Percentiles rank a stretch among this genome's conserved stretches.
Conservation (phyloP, 2,329 filamentous ascomycete species). For the Colletotrichum salicis region DNA sequence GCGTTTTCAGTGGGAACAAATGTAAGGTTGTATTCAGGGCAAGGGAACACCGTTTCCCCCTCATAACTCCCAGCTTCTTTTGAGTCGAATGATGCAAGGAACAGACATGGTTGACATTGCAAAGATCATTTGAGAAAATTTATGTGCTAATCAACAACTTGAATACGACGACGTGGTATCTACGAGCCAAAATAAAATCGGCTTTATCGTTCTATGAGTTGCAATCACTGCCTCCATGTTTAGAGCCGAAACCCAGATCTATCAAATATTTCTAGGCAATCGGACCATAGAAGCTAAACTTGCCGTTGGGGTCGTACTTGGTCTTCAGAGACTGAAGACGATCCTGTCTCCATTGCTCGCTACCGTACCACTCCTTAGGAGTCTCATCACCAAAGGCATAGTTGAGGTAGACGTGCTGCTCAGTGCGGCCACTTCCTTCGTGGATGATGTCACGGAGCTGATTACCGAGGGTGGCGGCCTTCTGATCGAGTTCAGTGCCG, state of each 20-base stretch:
- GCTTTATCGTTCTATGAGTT: background rate
- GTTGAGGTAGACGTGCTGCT: constrained; percentile 58
- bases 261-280: constrained; percentile 36
- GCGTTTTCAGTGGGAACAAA: no score
- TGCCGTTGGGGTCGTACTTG: constrained; percentile 58
- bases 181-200: background rate
- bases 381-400: constrained; percentile 62
- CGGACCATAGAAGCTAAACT: constrained; percentile 58
- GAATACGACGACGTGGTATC: background rate
- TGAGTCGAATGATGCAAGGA: no score
- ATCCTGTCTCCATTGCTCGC: constrained; percentile 59
- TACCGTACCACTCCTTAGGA: constrained; percentile 56
- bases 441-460: constrained; percentile 50
- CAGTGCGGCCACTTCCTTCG: constrained; percentile 44
- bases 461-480: constrained; percentile 50
- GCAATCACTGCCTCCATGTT: background rate
- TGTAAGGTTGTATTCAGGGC: no score
- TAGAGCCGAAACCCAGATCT: background rate
- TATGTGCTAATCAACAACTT: no score
- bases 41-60: no score
- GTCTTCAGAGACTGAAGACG: constrained; percentile 57
- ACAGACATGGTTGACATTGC: no score
- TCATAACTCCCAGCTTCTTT: no score
- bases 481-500: constrained; percentile 44
- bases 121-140: no score